Base-by-base conservation (phyloP, 352 stramenopile species). In the Thalassiosira livingstoniorum region DNA sequence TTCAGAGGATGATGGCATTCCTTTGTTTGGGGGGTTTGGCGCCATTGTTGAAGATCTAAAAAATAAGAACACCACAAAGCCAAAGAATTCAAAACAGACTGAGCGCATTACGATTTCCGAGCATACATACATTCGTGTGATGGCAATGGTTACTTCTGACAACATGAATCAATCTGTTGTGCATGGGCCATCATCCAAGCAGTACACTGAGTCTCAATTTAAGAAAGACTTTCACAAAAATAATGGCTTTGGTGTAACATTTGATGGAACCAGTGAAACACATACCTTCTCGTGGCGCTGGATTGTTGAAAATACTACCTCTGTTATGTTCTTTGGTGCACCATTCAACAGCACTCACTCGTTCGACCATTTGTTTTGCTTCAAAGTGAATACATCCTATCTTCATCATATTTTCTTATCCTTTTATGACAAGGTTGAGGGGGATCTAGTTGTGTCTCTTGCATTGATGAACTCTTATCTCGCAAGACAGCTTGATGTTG, bases 251-350 rank as follows among this genome's bases (percentile, higher is more conserved):
- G 29, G 11, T 21, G 32, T 67, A 2, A 11, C 3, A 23, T 67
- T 67, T 29, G 58, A 67, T 29, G 58, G 58, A 11, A 67, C 58
- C 15, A 25, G 2, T 5, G 27, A 35, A 31, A 35, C 4, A 35
- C 7, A 7, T 4, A 4, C 27, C 10, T 47, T 67, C 21, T 31
- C 27, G 18, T 67, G 58, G 58, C 4, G 25, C 31, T 10, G 47
- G 13, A 21, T 67, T 11, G 21, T 67, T 21, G 13, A 23, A 43
- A 29, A 45, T 15, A 18, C 58, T 13, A 18, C 5, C 32, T 18
- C 10, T 4, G 25, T 67, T 23, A 53, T 67, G 58, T 67, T 67
- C 23, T 67, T 67, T 21, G 58, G 58, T 25, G 4, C 58, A 35
- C 58, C 58, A 53, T 34, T 67, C 23, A 23, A 45, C 32, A 47